phyloP scores from a whole-genome alignment of 164 flowering plant species.

The Vitis cinerea region DNA sequence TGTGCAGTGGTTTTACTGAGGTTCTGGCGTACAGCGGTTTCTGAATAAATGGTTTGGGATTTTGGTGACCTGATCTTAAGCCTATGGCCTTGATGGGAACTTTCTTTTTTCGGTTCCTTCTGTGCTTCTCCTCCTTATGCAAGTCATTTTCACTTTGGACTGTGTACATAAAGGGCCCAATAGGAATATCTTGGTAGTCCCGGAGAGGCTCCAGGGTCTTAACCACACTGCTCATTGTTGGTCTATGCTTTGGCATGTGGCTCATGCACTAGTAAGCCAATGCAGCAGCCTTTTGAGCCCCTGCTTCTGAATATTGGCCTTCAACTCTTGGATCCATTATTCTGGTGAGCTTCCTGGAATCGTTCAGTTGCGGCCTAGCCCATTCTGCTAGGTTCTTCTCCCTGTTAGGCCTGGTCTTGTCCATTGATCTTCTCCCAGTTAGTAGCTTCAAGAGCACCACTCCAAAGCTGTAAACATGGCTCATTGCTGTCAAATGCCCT shows the following conservation, averaged over 20 bases:
- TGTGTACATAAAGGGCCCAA: slow-evolving; percentile 47
- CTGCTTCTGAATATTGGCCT: slow-evolving; percentile 58
- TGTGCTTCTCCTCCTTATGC: slow-evolving; percentile 6
- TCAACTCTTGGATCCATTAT: slow-evolving; percentile 68
- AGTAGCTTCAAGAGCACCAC: slow-evolving; percentile 66
- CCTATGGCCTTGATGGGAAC: no score
- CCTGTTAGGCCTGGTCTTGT: slow-evolving; percentile 49
- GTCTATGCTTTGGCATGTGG: slow-evolving; percentile 57
- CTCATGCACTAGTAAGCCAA: slow-evolving; percentile 69
- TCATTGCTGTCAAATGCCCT: slow-evolving; percentile 73
- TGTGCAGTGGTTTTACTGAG: no score
- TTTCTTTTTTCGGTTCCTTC: neutral
- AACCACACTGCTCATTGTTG: slow-evolving; percentile 49
- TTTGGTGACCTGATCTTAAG: no score
- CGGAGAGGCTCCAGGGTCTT: slow-evolving; percentile 47
- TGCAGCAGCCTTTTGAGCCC: slow-evolving; percentile 60
- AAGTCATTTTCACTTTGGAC: slow-evolving; percentile 28
- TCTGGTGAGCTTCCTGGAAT: slow-evolving; percentile 39
- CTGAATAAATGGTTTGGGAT: neutral
- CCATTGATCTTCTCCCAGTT: slow-evolving; percentile 59
- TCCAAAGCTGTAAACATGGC: slow-evolving; percentile 81
- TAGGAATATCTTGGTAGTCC: slow-evolving; percentile 35
- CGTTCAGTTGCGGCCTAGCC: slow-evolving; percentile 55
- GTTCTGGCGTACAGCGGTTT: no score
- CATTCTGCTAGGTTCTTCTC: slow-evolving; percentile 64